phyloP scores from a whole-genome alignment of 1,284 basidiomycete species.

The Wallemia hederae region DNA sequence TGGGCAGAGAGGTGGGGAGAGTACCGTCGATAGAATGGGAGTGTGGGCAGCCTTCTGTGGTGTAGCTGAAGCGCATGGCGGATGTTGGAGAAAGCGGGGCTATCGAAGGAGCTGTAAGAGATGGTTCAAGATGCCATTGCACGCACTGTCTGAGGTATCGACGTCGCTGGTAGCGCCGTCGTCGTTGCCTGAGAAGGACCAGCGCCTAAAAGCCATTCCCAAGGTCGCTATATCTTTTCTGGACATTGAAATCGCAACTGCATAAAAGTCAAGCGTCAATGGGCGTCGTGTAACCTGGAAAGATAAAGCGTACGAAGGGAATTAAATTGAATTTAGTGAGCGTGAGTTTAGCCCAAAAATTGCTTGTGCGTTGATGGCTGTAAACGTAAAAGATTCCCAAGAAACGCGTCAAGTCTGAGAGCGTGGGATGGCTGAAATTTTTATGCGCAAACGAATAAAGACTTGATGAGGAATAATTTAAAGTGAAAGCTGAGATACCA shows the following conservation, averaged over 20 bases:
- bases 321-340: not conserved
- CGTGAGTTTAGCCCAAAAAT: not conserved
- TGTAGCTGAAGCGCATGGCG: not conserved
- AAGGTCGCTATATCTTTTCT: not conserved
- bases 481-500: too few relatives aligned
- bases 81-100: not conserved
- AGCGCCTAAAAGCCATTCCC: not conserved
- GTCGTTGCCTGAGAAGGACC: not conserved
- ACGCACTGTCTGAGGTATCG: not conserved
- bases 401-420: not conserved
- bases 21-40: not conserved
- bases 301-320: not conserved
- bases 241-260: not conserved
- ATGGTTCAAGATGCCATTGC: too few relatives aligned
- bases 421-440: too few relatives aligned
- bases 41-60: not conserved
- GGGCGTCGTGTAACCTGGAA: not conserved
- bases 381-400: not conserved
- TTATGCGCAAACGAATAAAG: too few relatives aligned
- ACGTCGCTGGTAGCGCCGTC: not conserved
- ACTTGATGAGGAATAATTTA: too few relatives aligned
- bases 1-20: not conserved
- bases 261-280: not conserved
- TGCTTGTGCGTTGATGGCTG: not conserved
- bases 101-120: not conserved